phyloP scores from a whole-genome alignment of 1,284 basidiomycete genomes.

The Naganishia cerealis region DNA sequence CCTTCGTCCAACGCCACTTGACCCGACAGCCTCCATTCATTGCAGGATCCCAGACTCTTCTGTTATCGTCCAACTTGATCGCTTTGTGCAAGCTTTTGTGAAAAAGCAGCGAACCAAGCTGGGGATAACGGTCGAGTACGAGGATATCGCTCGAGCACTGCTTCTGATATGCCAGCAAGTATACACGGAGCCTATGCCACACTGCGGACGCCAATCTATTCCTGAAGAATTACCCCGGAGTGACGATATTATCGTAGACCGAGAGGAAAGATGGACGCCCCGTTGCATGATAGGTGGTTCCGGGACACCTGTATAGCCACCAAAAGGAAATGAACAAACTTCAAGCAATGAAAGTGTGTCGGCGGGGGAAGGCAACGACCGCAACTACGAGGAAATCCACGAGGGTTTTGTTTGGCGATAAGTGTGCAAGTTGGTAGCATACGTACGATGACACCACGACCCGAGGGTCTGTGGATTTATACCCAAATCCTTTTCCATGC shows the following conservation, averaged over 20 bases:
- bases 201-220: slow-evolving; percentile 17
- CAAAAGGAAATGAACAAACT: slow-evolving; percentile 25
- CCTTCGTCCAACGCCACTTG: slow-evolving; percentile 32
- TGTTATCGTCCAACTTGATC: neutral
- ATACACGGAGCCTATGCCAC: slow-evolving; percentile 11
- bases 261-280: slow-evolving; percentile 11
- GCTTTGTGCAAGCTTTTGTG: neutral
- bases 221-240: slow-evolving; percentile 11
- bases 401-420: slow-evolving; percentile 31
- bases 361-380: slow-evolving; percentile 29
- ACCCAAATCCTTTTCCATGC: neutral
- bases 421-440: slow-evolving; percentile 25
- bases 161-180: slow-evolving; percentile 9
- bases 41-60: slow-evolving; percentile 14
- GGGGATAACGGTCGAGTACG: slow-evolving; percentile 1
- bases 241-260: slow-evolving; percentile 22
- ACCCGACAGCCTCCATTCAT: slow-evolving; percentile 30
- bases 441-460: slow-evolving; percentile 26
- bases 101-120: neutral
- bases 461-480: slow-evolving; percentile 4
- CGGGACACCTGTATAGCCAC: neutral
- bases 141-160: slow-evolving; percentile 18
- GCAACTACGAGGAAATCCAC: slow-evolving; percentile 32
- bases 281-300: slow-evolving; percentile 19
- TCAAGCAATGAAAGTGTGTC: slow-evolving; percentile 30